A percentile compares a stretch with the other conserved stretches of the same genome.
These are phyloP conservation scores for Penicillium angulare DNA, from an alignment of 495 filamentous ascomycete species.

Conservation along the genomic window DNA sequence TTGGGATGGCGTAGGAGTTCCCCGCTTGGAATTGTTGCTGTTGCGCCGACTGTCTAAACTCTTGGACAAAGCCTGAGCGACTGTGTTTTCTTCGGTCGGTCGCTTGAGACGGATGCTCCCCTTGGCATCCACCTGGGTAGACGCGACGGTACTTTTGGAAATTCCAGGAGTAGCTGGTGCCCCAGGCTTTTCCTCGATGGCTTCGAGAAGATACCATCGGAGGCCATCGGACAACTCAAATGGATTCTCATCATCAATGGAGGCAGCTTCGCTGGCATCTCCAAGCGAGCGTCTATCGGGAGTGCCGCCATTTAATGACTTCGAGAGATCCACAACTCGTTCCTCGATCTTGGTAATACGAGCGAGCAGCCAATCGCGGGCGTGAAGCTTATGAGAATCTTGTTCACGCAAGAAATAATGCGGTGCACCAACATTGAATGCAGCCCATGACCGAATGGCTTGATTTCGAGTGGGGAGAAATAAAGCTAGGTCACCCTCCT, in stretches of 20 bases:
- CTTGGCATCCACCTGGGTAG: constrained; percentile 82
- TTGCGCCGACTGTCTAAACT: constrained; percentile 88
- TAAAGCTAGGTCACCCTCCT: constrained; percentile 91
- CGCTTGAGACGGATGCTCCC: constrained; percentile 64
- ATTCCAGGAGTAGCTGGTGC: constrained; percentile 88
- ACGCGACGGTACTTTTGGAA: constrained; percentile 84
- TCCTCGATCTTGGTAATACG: constrained; percentile 91
- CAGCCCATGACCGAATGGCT: constrained; percentile 91
- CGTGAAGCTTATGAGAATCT: constrained; percentile 77
- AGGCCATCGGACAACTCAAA: constrained; percentile 96
- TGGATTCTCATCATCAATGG: constrained; percentile 91
- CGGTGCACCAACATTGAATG: constrained; percentile 94
- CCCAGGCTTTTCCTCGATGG: constrained; percentile 90
- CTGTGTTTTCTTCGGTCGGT: constrained; percentile 50
- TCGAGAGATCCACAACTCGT: constrained; percentile 88
- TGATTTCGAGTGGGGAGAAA: constrained; percentile 95
- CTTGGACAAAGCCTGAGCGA: constrained; percentile 76
- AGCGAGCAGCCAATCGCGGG: constrained; percentile 89
- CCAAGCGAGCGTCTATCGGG: constrained; percentile 56
- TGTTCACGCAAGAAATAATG: constrained; percentile 97
- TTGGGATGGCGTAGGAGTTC: constrained; percentile 33
- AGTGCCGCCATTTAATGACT: constrained; percentile 59
- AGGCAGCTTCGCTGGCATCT: constrained; percentile 53
- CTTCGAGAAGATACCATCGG: constrained; percentile 94
- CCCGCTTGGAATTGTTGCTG: constrained; percentile 77